Evolutionary conservation across 2,329 filamentous ascomycete genomes (phyloP).

Genomic region (Botryotinia calthae): DNA sequence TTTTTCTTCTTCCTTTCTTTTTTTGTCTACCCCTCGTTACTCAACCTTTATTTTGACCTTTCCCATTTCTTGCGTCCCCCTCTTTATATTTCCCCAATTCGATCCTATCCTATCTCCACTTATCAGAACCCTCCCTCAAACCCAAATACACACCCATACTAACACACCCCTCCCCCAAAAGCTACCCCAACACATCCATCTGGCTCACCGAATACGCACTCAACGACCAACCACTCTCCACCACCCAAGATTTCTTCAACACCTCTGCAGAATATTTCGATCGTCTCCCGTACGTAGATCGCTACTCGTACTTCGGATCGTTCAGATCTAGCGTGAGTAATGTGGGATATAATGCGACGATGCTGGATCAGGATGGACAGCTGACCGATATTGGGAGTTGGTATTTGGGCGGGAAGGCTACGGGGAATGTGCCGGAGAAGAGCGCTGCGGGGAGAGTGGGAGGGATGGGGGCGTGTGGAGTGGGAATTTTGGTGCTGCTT

Average conservation of each 20-base stretch:
- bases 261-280: slow-evolving; percentile 65
- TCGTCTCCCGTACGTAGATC: slow-evolving; percentile 56
- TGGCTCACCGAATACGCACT: slow-evolving; percentile 80
- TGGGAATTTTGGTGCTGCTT: not conserved
- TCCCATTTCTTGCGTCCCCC: not conserved
- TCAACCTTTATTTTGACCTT: not conserved
- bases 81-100: not conserved
- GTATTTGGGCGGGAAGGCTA: slow-evolving; percentile 63
- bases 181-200: slow-evolving; percentile 60
- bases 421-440: slow-evolving; percentile 39
- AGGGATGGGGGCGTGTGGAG: not conserved
- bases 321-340: slow-evolving; percentile 70
- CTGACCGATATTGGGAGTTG: slow-evolving; percentile 74
- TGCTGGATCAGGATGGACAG: slow-evolving; percentile 65
- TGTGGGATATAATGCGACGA: slow-evolving; percentile 68
- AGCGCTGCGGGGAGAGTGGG: not conserved
- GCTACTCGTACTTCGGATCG: slow-evolving; percentile 55
- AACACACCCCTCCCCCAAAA: slow-evolving; percentile 32
- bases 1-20: not conserved
- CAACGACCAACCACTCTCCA: slow-evolving; percentile 51
- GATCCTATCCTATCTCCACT: not conserved
- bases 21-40: not conserved
- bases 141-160: not conserved
- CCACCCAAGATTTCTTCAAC: slow-evolving; percentile 67
- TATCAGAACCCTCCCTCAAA: not conserved